Base-by-base conservation (phyloP, 2,329 filamentous ascomycete species). In the Annulohypoxylon truncatum region DNA sequence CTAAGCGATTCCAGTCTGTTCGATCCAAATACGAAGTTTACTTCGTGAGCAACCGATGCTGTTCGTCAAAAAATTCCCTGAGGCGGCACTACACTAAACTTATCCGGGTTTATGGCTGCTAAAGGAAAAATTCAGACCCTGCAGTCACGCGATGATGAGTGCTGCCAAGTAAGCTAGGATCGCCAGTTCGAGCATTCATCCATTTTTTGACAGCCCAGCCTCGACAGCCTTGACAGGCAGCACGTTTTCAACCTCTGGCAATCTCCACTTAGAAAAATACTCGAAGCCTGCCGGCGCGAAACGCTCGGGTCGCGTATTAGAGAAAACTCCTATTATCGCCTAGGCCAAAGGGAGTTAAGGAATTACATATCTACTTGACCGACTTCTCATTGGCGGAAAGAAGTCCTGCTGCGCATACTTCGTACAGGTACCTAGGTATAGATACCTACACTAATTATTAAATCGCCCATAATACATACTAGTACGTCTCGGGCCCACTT, bases 351-450 rank as follows among this genome's bases (percentile, higher is more conserved):
- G 55, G 46, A 60, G 46, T 44, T 56, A 60, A 63, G 44, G 55
- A 47, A 57, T 35, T 38, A 59, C 40, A n/a, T n/a, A n/a, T n/a
- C n/a, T n/a, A n/a, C 50, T 35, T 29, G 42, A 22, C 29, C 28
- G 18, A 20, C 22, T 51, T 50, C 35, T 56, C 35, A 69, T 69
- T 69, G 64, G 64, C 51, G 61, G 61, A 63, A 67, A n/a, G 48
- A 64, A 67, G 64, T 69, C 67, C 64, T 69, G 50, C 6, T 59
- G 26, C 46, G n/a, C n/a, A n/a, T n/a, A n/a, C n/a, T n/a, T n/a
- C n/a, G n/a, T n/a, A n/a, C n/a, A n/a, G n/a, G n/a, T n/a, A n/a
- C n/a, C n/a, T n/a, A n/a, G n/a, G n/a, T n/a, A n/a, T n/a, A n/a
- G n/a, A n/a, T n/a, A n/a, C n/a, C n/a, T n/a, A n/a, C 44, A 40